Conservation (phyloP, 345 rosid species). For the Ceriops zippeliana region DNA sequence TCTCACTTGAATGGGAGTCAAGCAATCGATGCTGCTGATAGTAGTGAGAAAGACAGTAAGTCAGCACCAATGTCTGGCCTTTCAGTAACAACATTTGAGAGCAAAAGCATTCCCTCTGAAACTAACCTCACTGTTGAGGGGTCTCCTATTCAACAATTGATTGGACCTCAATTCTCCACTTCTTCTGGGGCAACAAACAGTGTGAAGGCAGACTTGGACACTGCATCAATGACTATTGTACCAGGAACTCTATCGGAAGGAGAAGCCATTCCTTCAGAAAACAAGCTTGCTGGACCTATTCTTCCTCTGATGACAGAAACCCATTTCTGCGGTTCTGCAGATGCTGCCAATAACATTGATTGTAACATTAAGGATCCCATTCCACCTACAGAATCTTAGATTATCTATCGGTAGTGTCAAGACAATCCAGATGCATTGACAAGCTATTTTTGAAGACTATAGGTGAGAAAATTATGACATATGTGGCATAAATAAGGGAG, state of each 20-base stretch:
- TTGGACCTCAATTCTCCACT: conserved; percentile 14
- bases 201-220: conserved; percentile 5
- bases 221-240: not conserved
- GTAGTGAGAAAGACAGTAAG: conserved; percentile 3
- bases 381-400: conserved; percentile 25
- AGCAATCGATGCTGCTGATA: conserved; percentile 11
- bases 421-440: not conserved
- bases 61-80: conserved; percentile 20
- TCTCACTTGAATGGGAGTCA: conserved; percentile 13
- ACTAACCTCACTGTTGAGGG: conserved; percentile 20
- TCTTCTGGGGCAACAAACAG: conserved; percentile 10
- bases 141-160: conserved; percentile 21
- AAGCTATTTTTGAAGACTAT: not conserved
- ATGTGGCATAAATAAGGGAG: not conserved
- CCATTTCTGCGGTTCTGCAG: conserved; percentile 16
- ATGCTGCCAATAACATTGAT: conserved; percentile 18
- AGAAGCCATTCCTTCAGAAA: conserved; percentile 6
- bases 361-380: conserved; percentile 22
- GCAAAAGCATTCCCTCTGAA: conserved; percentile 22
- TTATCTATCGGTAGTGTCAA: conserved; percentile 1
- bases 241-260: conserved; percentile 4
- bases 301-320: conserved; percentile 11
- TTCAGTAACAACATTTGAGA: conserved; percentile 23
- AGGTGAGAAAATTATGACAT: not conserved
- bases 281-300: conserved; percentile 12